phyloP scores from a whole-genome alignment of 2,329 filamentous ascomycete genomes.

The Tolypocladium ophioglossoides region DNA sequence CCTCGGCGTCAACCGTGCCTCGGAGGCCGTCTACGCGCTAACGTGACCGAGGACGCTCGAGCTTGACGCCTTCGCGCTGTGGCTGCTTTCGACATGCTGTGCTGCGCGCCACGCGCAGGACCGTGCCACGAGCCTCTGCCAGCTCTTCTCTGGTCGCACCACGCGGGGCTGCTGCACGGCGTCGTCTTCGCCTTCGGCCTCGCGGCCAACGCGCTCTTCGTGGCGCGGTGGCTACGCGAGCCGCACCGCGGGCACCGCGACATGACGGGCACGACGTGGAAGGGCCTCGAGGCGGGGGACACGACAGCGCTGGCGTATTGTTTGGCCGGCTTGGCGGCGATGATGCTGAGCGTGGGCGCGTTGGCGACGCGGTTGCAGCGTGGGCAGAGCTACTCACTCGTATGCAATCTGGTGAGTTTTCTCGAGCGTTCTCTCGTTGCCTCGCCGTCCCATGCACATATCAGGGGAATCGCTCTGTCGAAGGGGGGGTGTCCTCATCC shows the following conservation, averaged over 20 bases:
- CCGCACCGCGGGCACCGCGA: slow-evolving; percentile 29
- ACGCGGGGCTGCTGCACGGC: slow-evolving; percentile 26
- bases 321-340: slow-evolving; percentile 33
- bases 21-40: slow-evolving; percentile 39
- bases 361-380: slow-evolving; percentile 33
- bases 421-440: neutral
- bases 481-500: neutral
- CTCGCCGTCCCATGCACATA: neutral
- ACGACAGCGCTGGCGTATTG: slow-evolving; percentile 39
- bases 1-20: slow-evolving; percentile 38
- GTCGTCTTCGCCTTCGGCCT: slow-evolving; percentile 24
- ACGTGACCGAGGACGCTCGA: slow-evolving; percentile 34
- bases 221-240: slow-evolving; percentile 34
- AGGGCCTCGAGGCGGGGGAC: slow-evolving; percentile 29
- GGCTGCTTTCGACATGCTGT: slow-evolving; percentile 40
- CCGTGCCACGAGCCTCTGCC: slow-evolving; percentile 31
- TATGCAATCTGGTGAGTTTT: slow-evolving; percentile 37
- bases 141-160: slow-evolving; percentile 27
- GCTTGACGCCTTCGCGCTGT: slow-evolving; percentile 30
- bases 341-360: slow-evolving; percentile 27
- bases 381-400: slow-evolving; percentile 18
- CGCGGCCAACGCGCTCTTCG: slow-evolving; percentile 29
- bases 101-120: slow-evolving; percentile 33
- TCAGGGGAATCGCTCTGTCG: neutral
- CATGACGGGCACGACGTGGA: slow-evolving; percentile 33